These are phyloP conservation scores for Neurospora tetraspora DNA, from an alignment of 495 filamentous ascomycete genomes.

Conservation along the genomic window DNA sequence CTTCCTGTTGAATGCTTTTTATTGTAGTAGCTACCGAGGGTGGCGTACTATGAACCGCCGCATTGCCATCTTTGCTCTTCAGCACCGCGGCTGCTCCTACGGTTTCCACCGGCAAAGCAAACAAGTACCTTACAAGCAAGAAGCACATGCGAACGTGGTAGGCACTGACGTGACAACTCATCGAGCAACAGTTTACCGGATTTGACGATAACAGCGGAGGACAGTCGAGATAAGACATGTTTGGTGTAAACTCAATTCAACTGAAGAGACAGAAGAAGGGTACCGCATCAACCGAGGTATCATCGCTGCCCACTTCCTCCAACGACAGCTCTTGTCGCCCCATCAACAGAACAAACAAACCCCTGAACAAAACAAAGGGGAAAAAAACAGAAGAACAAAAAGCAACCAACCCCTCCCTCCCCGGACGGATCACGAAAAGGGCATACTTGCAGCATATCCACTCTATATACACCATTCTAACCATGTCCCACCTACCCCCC, in stretches of 20 bases:
- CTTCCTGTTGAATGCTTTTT: background rate
- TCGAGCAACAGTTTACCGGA: background rate
- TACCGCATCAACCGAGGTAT: background rate
- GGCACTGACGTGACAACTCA: background rate
- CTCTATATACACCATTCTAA: background rate
- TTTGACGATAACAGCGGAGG: background rate
- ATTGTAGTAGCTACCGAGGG: background rate
- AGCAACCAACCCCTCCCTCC: background rate
- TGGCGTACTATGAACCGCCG: background rate
- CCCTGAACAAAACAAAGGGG: background rate
- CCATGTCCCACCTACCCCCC: slow-evolving; percentile 45
- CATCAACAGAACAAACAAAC: background rate
- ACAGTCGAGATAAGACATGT: background rate
- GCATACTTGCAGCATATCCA: background rate
- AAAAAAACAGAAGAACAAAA: background rate
- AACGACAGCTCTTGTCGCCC: background rate
- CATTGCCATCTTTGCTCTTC: background rate
- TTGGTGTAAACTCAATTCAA: background rate
- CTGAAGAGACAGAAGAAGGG: background rate
- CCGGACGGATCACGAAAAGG: background rate
- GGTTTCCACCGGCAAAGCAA: background rate
- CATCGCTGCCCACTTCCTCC: background rate
- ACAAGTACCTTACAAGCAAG: background rate
- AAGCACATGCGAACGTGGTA: background rate
- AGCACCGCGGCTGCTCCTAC: background rate